A percentile compares a stretch with the other conserved stretches of the same genome.
Evolutionary conservation across 345 rosid species (phyloP).

Genomic region (Syzygium oleosum): DNA sequence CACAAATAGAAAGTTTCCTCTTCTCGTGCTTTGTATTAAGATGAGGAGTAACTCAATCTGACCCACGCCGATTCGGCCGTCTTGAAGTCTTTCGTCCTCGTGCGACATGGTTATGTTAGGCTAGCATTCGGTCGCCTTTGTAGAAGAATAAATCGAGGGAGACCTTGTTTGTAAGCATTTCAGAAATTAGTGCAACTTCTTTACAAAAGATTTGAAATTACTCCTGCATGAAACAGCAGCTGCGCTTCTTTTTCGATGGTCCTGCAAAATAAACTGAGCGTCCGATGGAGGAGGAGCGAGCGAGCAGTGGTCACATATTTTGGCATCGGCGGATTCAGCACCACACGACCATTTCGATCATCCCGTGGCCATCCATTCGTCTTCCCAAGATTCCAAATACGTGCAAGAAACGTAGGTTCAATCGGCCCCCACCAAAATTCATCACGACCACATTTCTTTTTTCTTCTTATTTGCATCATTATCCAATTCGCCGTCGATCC

Average conservation of each 20-base stretch:
- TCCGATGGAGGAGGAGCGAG: not conserved
- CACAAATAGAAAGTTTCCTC: constrained; percentile 30
- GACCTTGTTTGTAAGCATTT: not conserved
- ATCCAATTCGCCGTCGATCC: not conserved
- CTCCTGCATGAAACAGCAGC: not conserved
- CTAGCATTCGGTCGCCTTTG: not conserved
- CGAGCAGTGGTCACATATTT: not conserved
- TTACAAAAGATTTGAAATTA: not conserved
- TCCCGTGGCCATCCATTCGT: not conserved
- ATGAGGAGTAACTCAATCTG: not conserved
- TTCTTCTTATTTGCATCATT: not conserved
- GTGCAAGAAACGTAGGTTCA: not conserved
- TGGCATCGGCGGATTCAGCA: not conserved
- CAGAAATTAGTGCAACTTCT: not conserved
- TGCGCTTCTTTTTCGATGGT: no score
- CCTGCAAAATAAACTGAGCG: no score
- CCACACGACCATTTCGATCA: not conserved
- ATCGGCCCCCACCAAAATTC: not conserved
- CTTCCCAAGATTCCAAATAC: not conserved
- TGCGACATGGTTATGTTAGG: not conserved
- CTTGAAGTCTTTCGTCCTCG: not conserved
- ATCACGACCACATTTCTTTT: not conserved
- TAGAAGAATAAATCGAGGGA: not conserved
- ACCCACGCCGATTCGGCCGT: not conserved
- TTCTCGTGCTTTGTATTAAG: constrained; percentile 20